phyloP scores from a whole-genome alignment of 1,284 basidiomycete species.

The Leccinum huronense region DNA sequence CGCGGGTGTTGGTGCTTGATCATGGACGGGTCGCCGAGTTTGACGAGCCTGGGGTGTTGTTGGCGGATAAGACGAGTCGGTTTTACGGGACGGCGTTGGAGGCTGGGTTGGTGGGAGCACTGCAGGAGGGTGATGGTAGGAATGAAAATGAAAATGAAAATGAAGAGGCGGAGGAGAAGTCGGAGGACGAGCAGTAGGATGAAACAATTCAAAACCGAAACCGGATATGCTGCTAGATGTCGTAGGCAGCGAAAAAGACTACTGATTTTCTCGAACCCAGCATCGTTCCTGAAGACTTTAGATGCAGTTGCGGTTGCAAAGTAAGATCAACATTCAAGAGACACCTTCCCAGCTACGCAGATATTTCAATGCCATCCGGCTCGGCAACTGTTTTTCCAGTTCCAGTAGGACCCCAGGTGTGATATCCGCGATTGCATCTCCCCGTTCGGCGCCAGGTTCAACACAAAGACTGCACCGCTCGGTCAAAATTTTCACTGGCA shows the following conservation, averaged over 20 bases:
- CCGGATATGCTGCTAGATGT: no score
- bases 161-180: no score
- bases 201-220: no score
- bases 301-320: no score
- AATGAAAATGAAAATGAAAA: neutral
- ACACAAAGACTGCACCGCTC: slow-evolving; percentile 72
- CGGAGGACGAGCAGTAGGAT: no score
- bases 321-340: no score
- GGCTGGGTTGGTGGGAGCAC: slow-evolving; percentile 24
- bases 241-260: no score
- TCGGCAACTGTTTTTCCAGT: no score
- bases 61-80: slow-evolving; percentile 24
- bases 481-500: slow-evolving; percentile 2
- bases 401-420: slow-evolving; percentile 29
- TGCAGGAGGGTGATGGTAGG: neutral
- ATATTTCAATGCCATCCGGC: no score
- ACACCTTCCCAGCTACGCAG: no score
- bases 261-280: no score
- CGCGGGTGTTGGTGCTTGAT: slow-evolving; percentile 82
- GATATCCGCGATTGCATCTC: slow-evolving; percentile 83
- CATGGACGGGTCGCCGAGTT: slow-evolving; percentile 55
- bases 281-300: no score
- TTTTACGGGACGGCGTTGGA: slow-evolving; percentile 35
- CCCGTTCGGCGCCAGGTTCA: slow-evolving; percentile 75
- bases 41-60: slow-evolving; percentile 26